phyloP scores from a whole-genome alignment of 139 green algal species.

The Desmodesmus armatus region DNA sequence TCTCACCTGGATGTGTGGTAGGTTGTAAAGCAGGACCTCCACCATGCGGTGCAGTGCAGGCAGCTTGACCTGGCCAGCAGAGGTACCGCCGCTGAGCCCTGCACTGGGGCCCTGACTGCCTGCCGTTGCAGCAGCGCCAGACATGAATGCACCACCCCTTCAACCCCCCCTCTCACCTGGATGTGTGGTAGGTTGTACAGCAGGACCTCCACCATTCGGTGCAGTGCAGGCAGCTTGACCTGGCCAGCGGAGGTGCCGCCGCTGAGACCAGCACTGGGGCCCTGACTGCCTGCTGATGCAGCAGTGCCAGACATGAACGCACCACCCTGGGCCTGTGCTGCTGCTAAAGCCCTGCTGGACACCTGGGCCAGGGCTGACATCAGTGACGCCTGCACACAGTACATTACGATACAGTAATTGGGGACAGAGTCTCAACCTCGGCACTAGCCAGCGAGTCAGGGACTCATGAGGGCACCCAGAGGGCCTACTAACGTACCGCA shows the following conservation, averaged over 20 bases:
- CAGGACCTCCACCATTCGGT: background rate
- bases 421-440: too few species aligned
- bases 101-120: too few species aligned
- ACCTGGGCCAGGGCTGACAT: slow-evolving; percentile 49
- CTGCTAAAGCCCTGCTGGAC: slow-evolving; percentile 48
- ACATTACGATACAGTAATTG: too few species aligned
- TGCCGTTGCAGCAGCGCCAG: too few species aligned
- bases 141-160: too few species aligned
- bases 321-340: background rate
- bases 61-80: background rate
- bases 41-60: background rate
- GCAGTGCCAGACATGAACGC: background rate
- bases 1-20: background rate
- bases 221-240: background rate
- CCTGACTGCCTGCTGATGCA: background rate
- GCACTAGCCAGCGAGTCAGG: too few species aligned
- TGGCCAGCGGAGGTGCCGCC: too few species aligned
- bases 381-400: slow-evolving; percentile 61
- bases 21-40: background rate
- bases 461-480: too few species aligned
- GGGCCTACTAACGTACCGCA: too few species aligned
- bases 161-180: too few species aligned
- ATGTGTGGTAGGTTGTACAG: background rate
- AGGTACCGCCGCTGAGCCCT: too few species aligned
- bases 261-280: too few species aligned